phyloP scores from a whole-genome alignment of 2,329 filamentous ascomycete genomes.

The Fonsecaea pedrosoi region DNA sequence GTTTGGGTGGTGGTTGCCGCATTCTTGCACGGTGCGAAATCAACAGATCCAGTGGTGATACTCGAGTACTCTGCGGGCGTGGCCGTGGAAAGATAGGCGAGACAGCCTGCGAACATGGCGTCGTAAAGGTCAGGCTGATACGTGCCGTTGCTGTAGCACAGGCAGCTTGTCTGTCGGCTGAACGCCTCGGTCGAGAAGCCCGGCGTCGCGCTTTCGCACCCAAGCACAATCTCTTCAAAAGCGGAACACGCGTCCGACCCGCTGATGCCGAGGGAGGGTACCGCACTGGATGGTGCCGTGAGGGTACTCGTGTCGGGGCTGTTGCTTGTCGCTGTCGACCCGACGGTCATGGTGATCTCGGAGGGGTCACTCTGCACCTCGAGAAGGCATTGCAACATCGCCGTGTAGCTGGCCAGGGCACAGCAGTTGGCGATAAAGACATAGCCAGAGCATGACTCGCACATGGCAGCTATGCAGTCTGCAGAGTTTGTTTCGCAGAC shows the following conservation, averaged over 20 bases:
- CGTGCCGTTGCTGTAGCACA: constrained; percentile 7
- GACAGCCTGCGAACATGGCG: not conserved
- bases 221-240: constrained; percentile 72
- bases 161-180: constrained; percentile 1
- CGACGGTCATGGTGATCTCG: not conserved
- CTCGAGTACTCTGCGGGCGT: not conserved
- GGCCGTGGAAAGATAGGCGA: constrained; percentile 3
- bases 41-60: not conserved
- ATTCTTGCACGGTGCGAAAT: constrained; percentile 36
- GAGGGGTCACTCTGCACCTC: not conserved
- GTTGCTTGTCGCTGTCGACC: not conserved
- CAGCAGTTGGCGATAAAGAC: constrained; percentile 7
- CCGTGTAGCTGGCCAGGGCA: not conserved
- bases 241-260: not conserved
- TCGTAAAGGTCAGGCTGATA: constrained; percentile 7
- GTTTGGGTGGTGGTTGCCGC: not conserved
- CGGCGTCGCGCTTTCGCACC: constrained; percentile 85
- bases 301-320: not conserved
- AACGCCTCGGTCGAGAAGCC: constrained; percentile 5
- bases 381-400: constrained; percentile 4
- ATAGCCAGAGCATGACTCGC: constrained; percentile 7
- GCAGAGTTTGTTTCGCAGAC: constrained; percentile 5
- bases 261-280: not conserved
- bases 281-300: not conserved
- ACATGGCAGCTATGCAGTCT: not conserved